phyloP scores from a whole-genome alignment of 2,329 filamentous ascomycete genomes.

The Ophiostoma ips region DNA sequence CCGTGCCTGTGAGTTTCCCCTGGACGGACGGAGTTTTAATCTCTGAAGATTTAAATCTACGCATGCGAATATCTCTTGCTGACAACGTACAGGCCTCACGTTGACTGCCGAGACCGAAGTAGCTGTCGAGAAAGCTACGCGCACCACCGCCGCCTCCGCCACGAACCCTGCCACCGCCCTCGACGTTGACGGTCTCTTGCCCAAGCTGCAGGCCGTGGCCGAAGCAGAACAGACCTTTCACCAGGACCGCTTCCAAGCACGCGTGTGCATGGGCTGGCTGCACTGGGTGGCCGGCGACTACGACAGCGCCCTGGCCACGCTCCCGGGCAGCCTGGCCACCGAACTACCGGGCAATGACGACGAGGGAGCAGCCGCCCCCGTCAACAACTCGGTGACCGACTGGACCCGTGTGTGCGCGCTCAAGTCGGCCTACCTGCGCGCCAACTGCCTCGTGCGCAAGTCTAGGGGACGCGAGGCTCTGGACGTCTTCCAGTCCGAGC shows the following conservation, averaged over 20 bases:
- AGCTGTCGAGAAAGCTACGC: constrained; percentile 44
- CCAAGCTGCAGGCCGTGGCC: constrained; percentile 41
- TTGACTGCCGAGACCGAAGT: constrained; percentile 56
- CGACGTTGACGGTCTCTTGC: constrained; percentile 30
- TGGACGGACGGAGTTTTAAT: too few species aligned
- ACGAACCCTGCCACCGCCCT: constrained; percentile 27
- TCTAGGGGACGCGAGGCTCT: constrained; percentile 44
- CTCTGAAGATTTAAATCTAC: too few species aligned
- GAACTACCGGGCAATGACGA: constrained; percentile 37
- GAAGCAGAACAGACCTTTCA: constrained; percentile 38
- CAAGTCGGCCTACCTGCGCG: constrained; percentile 66
- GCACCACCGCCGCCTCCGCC: constrained; percentile 27
- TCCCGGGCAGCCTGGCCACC: constrained; percentile 48
- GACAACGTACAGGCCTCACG: constrained; percentile 45
- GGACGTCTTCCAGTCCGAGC: constrained; percentile 48
- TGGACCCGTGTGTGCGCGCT: constrained; percentile 77
- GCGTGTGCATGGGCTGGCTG: constrained; percentile 72
- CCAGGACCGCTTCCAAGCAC: constrained; percentile 61
- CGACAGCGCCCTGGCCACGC: constrained; percentile 39
- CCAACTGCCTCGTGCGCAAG: constrained; percentile 42
- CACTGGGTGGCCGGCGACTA: constrained; percentile 67
- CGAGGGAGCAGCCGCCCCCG: constrained; percentile 22
- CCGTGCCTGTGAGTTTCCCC: constrained; percentile 54
- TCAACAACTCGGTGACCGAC: constrained; percentile 39
- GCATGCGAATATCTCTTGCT: background rate